phyloP scores from a whole-genome alignment of 83 land plant genomes.

The Larix sibirica region DNA sequence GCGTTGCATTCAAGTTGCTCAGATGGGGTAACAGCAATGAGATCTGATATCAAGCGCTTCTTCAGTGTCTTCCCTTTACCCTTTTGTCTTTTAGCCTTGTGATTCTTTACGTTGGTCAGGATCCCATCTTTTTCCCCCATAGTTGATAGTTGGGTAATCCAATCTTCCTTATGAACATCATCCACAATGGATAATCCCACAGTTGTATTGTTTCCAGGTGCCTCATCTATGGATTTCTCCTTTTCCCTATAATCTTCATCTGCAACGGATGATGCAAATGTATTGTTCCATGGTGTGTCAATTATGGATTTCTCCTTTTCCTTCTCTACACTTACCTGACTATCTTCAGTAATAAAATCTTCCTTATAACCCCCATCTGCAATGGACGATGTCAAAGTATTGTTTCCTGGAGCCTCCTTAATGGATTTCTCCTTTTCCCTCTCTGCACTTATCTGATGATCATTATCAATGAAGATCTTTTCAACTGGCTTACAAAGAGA shows the following conservation, averaged over 20 bases:
- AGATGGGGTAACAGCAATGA: background rate
- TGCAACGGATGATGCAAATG: background rate
- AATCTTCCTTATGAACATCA: background rate
- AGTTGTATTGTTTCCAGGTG: too few relatives aligned
- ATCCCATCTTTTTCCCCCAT: background rate
- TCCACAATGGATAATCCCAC: background rate
- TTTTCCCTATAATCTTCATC: background rate
- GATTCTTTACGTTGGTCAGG: background rate
- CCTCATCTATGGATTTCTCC: too few relatives aligned
- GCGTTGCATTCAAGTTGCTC: background rate
- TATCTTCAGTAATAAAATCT: background rate
- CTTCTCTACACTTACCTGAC: background rate
- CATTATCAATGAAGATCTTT: background rate
- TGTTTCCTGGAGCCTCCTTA: background rate
- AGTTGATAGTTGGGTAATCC: background rate
- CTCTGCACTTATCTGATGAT: background rate
- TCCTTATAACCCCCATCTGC: background rate
- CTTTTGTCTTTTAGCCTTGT: background rate
- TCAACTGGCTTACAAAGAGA: background rate
- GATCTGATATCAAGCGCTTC: conserved; percentile 10
- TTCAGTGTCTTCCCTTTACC: background rate
- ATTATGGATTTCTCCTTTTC: background rate
- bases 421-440: background rate
- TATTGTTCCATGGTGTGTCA: background rate
- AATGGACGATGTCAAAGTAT: background rate